Evolutionary conservation across 2,329 filamentous ascomycete species (phyloP).

Genomic region (Ceratocystis ficicola): DNA sequence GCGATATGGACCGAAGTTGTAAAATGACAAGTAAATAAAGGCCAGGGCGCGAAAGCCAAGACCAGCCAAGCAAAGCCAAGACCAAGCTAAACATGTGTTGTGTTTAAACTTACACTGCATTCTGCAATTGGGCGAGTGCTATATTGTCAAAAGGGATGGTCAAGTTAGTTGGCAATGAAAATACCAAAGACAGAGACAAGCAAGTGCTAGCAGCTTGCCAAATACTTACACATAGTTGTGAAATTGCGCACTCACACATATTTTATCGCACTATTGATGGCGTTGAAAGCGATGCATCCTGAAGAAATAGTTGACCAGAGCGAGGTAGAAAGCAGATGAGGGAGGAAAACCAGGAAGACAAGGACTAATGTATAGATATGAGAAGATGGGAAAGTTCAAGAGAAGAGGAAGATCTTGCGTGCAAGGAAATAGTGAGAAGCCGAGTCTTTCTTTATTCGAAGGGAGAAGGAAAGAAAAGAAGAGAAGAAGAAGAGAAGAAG

Average conservation of each 20-base stretch:
- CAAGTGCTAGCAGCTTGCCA: conserved; percentile 2
- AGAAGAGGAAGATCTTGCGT: neutral
- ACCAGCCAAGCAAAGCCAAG: conserved; percentile 8
- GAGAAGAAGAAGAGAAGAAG: neutral
- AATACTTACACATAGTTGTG: neutral
- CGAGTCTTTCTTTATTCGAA: no score
- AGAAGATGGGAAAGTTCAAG: neutral
- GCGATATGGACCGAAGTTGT: neutral
- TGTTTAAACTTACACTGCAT: conserved; percentile 36
- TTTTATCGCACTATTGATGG: conserved; percentile 16
- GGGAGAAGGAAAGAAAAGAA: neutral
- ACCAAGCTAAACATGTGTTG: neutral
- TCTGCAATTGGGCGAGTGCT: conserved; percentile 40
- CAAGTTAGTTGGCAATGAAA: neutral
- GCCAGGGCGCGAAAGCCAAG: neutral
- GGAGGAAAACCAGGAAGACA: conserved; percentile 19
- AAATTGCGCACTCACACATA: conserved; percentile 18
- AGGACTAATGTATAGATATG: neutral
- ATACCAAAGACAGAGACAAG: neutral
- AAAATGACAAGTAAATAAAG: neutral
- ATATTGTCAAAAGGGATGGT: conserved; percentile 19
- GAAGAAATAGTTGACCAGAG: neutral
- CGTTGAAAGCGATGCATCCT: conserved; percentile 18
- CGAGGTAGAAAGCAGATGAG: conserved; percentile 9
- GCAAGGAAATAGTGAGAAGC: no score